A percentile compares a stretch with the other conserved stretches of the same genome.
These are phyloP conservation scores for Fraxinus angustifolia DNA, from an alignment of 305 asterid species.

Conservation along the genomic window DNA sequence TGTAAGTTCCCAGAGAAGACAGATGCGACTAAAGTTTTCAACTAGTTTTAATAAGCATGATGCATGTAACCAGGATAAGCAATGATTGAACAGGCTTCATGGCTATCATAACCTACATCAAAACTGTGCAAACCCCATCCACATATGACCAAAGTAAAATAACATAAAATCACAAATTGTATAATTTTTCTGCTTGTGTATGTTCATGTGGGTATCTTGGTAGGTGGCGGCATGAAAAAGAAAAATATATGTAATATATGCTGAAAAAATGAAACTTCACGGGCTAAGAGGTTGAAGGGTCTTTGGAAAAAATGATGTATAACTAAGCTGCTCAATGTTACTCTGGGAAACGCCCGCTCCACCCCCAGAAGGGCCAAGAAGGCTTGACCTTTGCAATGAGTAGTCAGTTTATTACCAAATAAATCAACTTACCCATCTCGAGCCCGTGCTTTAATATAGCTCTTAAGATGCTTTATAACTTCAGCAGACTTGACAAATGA, in stretches of 20 bases:
- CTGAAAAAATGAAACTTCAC: background rate
- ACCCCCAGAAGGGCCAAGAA: background rate
- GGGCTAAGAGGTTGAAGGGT: background rate
- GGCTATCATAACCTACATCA: background rate
- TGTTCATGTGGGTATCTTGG: background rate
- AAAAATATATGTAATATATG: background rate
- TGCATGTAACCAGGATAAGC: background rate
- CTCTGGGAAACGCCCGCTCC: background rate
- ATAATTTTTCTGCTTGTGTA: background rate
- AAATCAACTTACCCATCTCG: slow-evolving; percentile 70
- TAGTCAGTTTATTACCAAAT: background rate
- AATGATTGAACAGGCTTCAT: background rate
- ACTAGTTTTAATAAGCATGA: background rate
- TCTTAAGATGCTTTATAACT: slow-evolving; percentile 87
- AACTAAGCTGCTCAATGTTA: background rate
- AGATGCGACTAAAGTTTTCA: background rate
- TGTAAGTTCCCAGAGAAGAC: background rate
- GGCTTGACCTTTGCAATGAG: slow-evolving; percentile 9
- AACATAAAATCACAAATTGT: background rate
- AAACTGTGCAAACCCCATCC: background rate
- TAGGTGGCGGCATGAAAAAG: background rate
- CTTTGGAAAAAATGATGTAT: background rate
- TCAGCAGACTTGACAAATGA: slow-evolving; percentile 99
- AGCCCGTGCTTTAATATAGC: slow-evolving; percentile 94
- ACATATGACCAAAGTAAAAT: background rate